Evolutionary conservation across 345 rosid species (phyloP).

Genomic region (Anacardium occidentale): DNA sequence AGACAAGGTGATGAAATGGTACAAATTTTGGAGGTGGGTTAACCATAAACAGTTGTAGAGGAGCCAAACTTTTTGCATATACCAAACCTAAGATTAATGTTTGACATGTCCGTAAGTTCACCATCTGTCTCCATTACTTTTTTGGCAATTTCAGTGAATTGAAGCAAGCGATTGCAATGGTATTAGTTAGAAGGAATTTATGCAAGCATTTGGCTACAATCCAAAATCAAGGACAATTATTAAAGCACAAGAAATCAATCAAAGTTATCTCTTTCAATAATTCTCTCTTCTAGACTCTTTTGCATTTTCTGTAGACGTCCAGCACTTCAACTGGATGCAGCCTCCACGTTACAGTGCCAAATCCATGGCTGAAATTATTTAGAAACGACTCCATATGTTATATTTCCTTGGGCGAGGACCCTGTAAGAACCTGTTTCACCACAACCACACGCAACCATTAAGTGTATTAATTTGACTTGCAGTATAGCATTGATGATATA

Average conservation of each 20-base stretch:
- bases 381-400: conserved; percentile 75
- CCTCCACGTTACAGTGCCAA: conserved; percentile 7
- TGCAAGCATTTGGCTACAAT: not conserved
- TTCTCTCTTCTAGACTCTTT: not conserved
- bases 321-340: conserved; percentile 15
- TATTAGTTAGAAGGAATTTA: not conserved
- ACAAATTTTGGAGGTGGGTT: not conserved
- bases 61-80: too few relatives aligned
- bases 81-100: too few relatives aligned
- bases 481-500: not conserved
- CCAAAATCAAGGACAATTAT: not conserved
- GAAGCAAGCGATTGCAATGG: not conserved
- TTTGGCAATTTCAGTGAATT: not conserved
- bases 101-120: too few relatives aligned
- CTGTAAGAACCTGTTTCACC: conserved; percentile 71
- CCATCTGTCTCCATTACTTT: not conserved
- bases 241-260: not conserved
- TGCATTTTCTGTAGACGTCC: not conserved
- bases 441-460: not conserved
- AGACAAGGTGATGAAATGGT: not conserved
- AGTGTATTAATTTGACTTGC: not conserved
- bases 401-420: conserved; percentile 90
- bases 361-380: conserved; percentile 45
- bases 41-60: not conserved
- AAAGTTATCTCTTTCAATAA: not conserved